These are phyloP conservation scores for Jackrogersella multiformis DNA, from an alignment of 495 filamentous ascomycete genomes.

Conservation along the genomic window DNA sequence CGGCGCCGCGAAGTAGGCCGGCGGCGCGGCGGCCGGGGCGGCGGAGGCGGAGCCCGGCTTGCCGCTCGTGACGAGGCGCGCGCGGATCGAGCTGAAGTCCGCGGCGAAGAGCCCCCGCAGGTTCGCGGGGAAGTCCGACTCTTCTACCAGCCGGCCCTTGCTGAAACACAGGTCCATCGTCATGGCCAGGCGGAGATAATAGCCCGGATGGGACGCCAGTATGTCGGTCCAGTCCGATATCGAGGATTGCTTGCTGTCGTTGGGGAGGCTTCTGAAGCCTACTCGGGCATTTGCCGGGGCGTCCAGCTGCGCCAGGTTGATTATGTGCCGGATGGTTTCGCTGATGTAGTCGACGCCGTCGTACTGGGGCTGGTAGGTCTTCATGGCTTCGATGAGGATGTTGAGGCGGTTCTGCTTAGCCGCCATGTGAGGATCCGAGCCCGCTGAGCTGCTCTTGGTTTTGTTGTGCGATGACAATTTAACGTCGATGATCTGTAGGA, in stretches of 20 bases:
- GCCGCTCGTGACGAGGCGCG: constrained; percentile 31
- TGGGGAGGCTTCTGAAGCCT: constrained; percentile 6
- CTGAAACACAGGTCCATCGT: constrained; percentile 49
- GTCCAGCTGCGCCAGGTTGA: constrained; percentile 46
- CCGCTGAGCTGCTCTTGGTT: constrained; percentile 14
- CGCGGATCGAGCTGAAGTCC: constrained; percentile 45
- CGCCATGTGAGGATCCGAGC: constrained; percentile 33
- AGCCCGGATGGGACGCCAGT: constrained; percentile 43
- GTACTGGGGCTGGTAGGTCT: constrained; percentile 50
- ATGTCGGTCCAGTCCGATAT: constrained; percentile 50
- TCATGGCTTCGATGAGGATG: constrained; percentile 51
- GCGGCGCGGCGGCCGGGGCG: background rate
- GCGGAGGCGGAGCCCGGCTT: constrained; percentile 2
- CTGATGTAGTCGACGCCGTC: constrained; percentile 49
- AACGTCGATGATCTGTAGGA: constrained; percentile 49
- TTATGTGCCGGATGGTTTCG: constrained; percentile 49
- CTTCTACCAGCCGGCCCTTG: constrained; percentile 44
- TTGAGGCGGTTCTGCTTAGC: constrained; percentile 50
- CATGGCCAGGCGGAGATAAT: constrained; percentile 47
- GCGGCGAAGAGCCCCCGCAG: constrained; percentile 45
- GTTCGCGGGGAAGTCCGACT: constrained; percentile 46
- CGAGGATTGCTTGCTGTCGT: constrained; percentile 31
- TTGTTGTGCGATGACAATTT: constrained; percentile 46
- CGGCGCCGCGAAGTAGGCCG: constrained; percentile 20
- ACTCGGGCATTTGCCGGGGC: constrained; percentile 25